Conservation (phyloP, 805 yeast species). For the Lipomyces yamanashiensis region DNA sequence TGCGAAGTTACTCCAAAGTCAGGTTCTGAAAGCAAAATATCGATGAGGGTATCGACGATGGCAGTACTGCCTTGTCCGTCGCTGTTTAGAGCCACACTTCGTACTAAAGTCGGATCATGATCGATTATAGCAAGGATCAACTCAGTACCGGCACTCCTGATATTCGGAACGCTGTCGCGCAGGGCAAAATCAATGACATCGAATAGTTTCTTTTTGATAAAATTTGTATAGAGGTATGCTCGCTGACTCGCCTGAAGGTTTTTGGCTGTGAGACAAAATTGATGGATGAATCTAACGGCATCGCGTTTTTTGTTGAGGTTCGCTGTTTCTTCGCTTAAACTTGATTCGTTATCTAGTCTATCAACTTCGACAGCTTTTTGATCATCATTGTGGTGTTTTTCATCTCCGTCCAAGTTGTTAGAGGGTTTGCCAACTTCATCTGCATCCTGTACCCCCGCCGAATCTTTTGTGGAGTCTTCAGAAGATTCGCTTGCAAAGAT, state of each 20-base stretch:
- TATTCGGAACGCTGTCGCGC: slow-evolving; percentile 51
- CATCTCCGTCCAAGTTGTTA: background rate
- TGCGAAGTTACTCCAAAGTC: slow-evolving; percentile 79
- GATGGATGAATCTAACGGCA: slow-evolving; percentile 79
- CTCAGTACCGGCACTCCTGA: slow-evolving; percentile 77
- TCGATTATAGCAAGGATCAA: slow-evolving; percentile 79
- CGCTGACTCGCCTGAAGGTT: slow-evolving; percentile 64
- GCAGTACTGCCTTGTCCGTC: slow-evolving; percentile 7
- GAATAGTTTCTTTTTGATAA: slow-evolving; percentile 72
- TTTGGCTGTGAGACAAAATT: slow-evolving; percentile 76
- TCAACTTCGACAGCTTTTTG: background rate
- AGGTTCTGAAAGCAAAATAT: slow-evolving; percentile 63
- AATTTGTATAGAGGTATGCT: slow-evolving; percentile 63
- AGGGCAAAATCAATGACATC: slow-evolving; percentile 74
- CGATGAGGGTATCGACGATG: slow-evolving; percentile 52
- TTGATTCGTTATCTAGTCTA: background rate
- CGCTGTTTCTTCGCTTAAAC: background rate
- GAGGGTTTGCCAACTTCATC: background rate
- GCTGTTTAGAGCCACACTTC: slow-evolving; percentile 19
- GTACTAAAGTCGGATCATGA: slow-evolving; percentile 60
- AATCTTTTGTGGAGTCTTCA: background rate
- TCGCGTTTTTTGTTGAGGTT: slow-evolving; percentile 54
- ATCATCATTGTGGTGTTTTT: slow-evolving; percentile 1
- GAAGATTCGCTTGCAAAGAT: slow-evolving; percentile 50
- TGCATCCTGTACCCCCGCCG: background rate